Conservation (phyloP, 805 yeast genomes). For the Myxozyma kluyveri region DNA sequence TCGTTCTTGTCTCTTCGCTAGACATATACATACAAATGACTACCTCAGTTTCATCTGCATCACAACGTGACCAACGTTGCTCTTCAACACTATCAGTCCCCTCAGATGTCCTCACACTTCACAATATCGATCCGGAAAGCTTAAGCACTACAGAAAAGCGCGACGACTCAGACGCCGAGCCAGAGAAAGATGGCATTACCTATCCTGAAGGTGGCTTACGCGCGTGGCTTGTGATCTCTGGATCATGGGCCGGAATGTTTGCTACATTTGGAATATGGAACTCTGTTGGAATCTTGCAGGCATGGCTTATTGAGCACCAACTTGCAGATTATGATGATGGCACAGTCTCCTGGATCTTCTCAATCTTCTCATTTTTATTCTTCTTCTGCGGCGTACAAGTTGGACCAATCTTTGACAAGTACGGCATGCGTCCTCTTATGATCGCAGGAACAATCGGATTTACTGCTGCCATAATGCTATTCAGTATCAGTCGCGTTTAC, state of each 20-base stretch:
- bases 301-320: conserved; percentile 56
- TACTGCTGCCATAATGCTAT: conserved; percentile 51
- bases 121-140: too few species aligned
- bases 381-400: conserved; percentile 48
- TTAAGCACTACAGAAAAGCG: not conserved
- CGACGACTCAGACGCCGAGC: conserved; percentile 1
- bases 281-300: conserved; percentile 59
- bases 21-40: too few species aligned
- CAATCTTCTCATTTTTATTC: conserved; percentile 39
- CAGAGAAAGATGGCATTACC: conserved; percentile 26
- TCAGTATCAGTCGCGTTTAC: conserved; percentile 49
- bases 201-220: conserved; percentile 54
- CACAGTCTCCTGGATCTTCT: conserved; percentile 68
- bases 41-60: too few species aligned
- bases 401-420: conserved; percentile 59
- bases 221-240: conserved; percentile 56
- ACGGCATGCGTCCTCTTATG: conserved; percentile 51
- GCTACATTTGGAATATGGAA: conserved; percentile 65
- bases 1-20: too few species aligned
- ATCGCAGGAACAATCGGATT: conserved; percentile 46
- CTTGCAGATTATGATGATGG: conserved; percentile 47
- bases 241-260: conserved; percentile 56
- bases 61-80: too few species aligned
- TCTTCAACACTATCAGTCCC: too few species aligned
- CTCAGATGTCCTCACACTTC: too few species aligned